These are phyloP conservation scores for Alternaria incomplexa DNA, from an alignment of 2,329 filamentous ascomycete species.

Conservation along the genomic window DNA sequence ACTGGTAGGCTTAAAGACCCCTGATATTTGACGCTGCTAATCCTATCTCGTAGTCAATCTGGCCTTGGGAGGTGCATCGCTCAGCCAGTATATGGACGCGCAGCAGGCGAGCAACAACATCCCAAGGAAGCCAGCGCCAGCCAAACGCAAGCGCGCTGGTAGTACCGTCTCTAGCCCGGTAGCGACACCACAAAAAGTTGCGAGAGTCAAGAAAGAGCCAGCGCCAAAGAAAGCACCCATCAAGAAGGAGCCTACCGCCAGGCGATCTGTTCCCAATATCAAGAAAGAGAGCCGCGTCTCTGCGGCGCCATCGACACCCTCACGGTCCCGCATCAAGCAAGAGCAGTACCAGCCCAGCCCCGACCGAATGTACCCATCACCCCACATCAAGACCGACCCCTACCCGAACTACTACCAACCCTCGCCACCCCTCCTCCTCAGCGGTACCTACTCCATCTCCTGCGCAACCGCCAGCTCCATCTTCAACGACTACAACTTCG, in stretches of 20 bases:
- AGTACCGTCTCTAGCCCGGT: not conserved
- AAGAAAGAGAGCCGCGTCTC: not conserved
- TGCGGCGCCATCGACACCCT: conserved; percentile 6
- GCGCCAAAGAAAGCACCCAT: not conserved
- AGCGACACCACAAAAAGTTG: conserved; percentile 6
- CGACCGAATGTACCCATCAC: not conserved
- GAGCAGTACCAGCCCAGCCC: not conserved
- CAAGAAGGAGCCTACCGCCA: not conserved
- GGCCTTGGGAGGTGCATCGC: not conserved
- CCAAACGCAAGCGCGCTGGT: conserved; percentile 9
- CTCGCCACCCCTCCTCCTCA: conserved; percentile 38
- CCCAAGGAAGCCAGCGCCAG: not conserved
- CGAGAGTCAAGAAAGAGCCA: conserved; percentile 6
- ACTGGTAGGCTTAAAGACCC: conserved; percentile 6
- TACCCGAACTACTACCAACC: not conserved
- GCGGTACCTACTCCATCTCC: conserved; percentile 54
- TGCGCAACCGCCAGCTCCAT: conserved; percentile 26
- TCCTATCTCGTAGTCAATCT: conserved; percentile 8
- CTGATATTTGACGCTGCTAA: not conserved
- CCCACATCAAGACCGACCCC: conserved; percentile 7
- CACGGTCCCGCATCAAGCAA: conserved; percentile 11
- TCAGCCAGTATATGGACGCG: not conserved
- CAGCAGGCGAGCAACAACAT: not conserved
- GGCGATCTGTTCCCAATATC: not conserved
- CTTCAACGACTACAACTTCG: conserved; percentile 37